phyloP scores from a whole-genome alignment of 2,329 filamentous ascomycete species.

The Dendrostoma leiphaemia region DNA sequence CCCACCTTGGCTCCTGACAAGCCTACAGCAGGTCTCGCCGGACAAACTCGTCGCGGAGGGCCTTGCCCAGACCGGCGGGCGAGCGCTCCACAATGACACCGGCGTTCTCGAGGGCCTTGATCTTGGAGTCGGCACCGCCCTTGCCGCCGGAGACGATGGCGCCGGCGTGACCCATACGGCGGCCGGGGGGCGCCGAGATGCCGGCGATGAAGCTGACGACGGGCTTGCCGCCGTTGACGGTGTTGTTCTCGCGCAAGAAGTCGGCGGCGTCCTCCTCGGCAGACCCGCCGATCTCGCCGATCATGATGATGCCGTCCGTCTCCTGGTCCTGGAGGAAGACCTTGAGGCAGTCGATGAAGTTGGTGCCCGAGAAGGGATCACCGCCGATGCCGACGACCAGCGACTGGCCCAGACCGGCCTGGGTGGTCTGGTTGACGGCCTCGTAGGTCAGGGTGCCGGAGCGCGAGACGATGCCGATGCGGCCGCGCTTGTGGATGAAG shows the following conservation, averaged over 20 bases:
- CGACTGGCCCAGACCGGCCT: constrained; percentile 93
- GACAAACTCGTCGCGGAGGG: constrained; percentile 92
- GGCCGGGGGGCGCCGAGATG: constrained; percentile 93
- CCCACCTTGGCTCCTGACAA: neutral
- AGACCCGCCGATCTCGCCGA: constrained; percentile 96
- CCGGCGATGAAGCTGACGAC: constrained; percentile 98
- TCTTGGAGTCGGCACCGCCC: constrained; percentile 98
- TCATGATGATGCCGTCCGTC: constrained; percentile 99
- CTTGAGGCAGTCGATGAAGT: constrained; percentile 98
- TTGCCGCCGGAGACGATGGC: constrained; percentile 97
- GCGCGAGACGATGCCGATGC: constrained; percentile 96
- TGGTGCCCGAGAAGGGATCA: constrained; percentile 98
- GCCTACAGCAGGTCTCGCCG: constrained; percentile 88
- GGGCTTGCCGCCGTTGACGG: constrained; percentile 79
- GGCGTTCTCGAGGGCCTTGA: constrained; percentile 85
- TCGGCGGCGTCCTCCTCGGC: constrained; percentile 98
- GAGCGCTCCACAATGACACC: constrained; percentile 96
- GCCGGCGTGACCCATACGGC: constrained; percentile 98
- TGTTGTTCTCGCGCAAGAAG: constrained; percentile 91
- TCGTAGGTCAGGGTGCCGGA: constrained; percentile 99
- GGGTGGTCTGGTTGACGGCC: constrained; percentile 98
- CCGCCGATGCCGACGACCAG: constrained; percentile 98
- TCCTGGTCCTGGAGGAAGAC: constrained; percentile 95
- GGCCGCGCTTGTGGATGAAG: constrained; percentile 99
- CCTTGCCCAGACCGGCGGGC: constrained; percentile 88